Evolutionary conservation across 441 rosid species (phyloP), one percentile per base, ranked within the genome.

Genomic region (Mallotus repandus): DNA sequence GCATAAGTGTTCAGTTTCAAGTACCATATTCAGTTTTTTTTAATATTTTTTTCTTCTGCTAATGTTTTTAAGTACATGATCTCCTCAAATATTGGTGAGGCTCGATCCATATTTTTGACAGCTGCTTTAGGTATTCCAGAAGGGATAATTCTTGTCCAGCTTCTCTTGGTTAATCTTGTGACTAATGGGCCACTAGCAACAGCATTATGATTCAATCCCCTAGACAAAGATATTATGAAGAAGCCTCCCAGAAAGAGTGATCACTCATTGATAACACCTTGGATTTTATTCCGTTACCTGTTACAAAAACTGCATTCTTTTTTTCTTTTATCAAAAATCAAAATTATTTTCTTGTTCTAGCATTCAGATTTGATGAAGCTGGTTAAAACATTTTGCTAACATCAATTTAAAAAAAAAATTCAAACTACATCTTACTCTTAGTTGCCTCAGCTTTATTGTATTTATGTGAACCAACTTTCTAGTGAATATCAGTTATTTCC

Each of bases 151-250:
- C 98, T 97, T 0, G 98, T 94, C 65, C 97, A 94, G 83, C 97
- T 94, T 85, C 91, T 94, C 65, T 94, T 97, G 98, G 98, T 94
- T 63, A 94, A 94, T 84, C 97, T 94, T 50, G 98, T 94, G 38
- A 94, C 98, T 0, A 97, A 94, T 70, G 98, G 98, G n/a, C 98
- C 98, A 32, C 98, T 97, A 38, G 98, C 97, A 65, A 94, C 97
- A 6, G 98, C 97, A 55, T 76, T 94, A 69, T 97, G 98, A 74
- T 94, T 94, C 78, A 94, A 94, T 64, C 98, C 98, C 7, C 96
- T 96, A 68, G 97, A 94, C 77, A 91, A 81, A 7, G 97, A 87
- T 78, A 83, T 92, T 9, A 94, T 94, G 98, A 86, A 81, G 85
- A 92, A 94, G 81, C 95, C 95, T 68, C 97, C 98, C 4, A 84